Evolutionary conservation across 2,329 filamentous ascomycete genomes (phyloP), one percentile per base, ranked within the genome.

Genomic region (Colletotrichum paranaense): DNA sequence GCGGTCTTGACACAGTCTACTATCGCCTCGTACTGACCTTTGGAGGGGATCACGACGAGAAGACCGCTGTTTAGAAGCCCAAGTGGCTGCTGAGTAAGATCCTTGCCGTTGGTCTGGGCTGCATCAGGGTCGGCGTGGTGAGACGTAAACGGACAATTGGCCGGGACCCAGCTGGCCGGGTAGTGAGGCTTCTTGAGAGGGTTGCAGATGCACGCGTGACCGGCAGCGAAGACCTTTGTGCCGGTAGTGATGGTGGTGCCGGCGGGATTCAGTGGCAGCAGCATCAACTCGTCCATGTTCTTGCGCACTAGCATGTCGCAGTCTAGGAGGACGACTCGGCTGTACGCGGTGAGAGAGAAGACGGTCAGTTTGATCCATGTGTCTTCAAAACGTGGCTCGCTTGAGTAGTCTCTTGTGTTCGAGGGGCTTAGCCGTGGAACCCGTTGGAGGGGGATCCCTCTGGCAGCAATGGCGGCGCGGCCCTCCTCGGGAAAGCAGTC

Each of bases 301-400:
- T 46, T 46, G 42, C 42, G 42, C 16, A 46, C 42, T 6, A 46
- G 42, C 42, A 46, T 46, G 42, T 97, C 95, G 79, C 92, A 93
- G 83, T 97, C 95, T 64, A 97, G 87, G 83, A 94, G 93, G 42
- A 97, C 93, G 32, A 97, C 90, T 42, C 94, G 90, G 28, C 92
- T 88, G 84, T 95, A 97, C 80, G 95, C 91, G 22, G 87, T 88
- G 32, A 97, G 86, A 26, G 90, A 91, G 81, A 97, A 97, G 5
- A 93, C 91, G n/a, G 92, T 90, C 32, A 97, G 89, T 84, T 97
- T 97, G 82, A 89, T 93, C 94, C 95, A 97, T 87, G 92, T 95
- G 82, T 97, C 94, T 83, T 94, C 92, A 87, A 97, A 97, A 76
- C 95, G 92, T 60, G 92, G 91, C 82, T 97, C 94, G 74, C 93